phyloP scores from a whole-genome alignment of 495 filamentous ascomycete genomes.

The Glonium stellatum region DNA sequence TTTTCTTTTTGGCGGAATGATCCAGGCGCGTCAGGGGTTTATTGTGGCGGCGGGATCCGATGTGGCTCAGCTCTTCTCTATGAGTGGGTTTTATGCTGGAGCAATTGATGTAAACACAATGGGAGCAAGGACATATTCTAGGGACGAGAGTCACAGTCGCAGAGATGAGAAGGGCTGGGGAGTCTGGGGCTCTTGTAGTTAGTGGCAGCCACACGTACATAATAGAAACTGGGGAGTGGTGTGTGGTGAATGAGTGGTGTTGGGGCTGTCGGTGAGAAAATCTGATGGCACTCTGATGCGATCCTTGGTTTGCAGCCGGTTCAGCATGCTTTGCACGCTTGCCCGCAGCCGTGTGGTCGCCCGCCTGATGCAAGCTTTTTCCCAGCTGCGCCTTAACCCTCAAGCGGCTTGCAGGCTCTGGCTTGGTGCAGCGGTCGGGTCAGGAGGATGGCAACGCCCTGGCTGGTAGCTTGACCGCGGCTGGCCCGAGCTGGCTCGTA shows the following conservation, averaged over 20 bases:
- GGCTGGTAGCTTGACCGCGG: too few species aligned
- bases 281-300: not conserved
- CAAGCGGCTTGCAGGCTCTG: not conserved
- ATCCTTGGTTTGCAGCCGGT: not conserved
- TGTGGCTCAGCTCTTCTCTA: not conserved
- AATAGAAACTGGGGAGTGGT: not conserved
- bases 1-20: not conserved
- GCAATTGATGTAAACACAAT: not conserved
- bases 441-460: not conserved
- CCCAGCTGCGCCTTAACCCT: not conserved
- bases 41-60: not conserved
- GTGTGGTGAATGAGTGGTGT: not conserved
- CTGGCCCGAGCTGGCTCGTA: not conserved
- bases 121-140: not conserved
- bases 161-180: not conserved
- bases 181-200: not conserved
- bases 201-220: not conserved
- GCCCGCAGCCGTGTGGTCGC: not conserved
- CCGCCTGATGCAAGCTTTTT: not conserved
- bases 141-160: not conserved
- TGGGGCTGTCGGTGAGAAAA: not conserved
- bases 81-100: not conserved
- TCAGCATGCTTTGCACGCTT: too few species aligned
- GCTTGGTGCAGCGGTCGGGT: not conserved
- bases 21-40: not conserved